Base-by-base conservation (phyloP, 768 basidiomycete genomes). In the Lactarius hatsudake region DNA sequence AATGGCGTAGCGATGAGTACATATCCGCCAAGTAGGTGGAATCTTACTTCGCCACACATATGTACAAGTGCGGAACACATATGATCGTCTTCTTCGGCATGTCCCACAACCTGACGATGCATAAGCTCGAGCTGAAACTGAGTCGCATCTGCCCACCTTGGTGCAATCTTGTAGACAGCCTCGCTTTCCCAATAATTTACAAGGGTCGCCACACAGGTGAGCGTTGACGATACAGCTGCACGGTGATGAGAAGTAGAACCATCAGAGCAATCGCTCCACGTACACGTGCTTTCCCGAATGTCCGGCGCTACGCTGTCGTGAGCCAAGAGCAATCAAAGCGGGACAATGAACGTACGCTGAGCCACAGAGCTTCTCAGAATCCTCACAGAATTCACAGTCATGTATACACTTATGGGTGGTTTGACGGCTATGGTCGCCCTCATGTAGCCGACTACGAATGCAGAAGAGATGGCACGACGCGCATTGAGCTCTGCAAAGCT, bases 231-330 rank as follows among this genome's bases (percentile, higher is more conserved):
- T 74, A 65, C 87, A 88, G 62, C 87, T 88, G 7, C 23, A 30
- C 45, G 7, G 1, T 1, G 28, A 28, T 67, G 13, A 67, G 57
- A 43, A 59, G 5, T 3, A 17, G 2, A 23, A 5, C 6, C 15
- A 34, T 28, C 6, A 18, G 28, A 2, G 10, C 10, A 23, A 36
- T 2, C 6, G 0, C 3, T 20, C 32, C 48, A 63, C 81, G 57
- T 73, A 86, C 87, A 85, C 79, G 66, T 87, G 86, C 20, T 76
- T 77, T 20, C 84, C 85, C 30, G 80, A 72, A 65, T 87, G 86
- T 0, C 87, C 87, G 26, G 85, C 86, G 23, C 86, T 87, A 63
- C n/a, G 5, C 0, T 5, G 8, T 3, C 38, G 10, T 40, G 5
- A 58, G 63, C 9, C 34, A 3, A 9, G 28, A 12, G 13, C 3